Evolutionary conservation across 2,329 filamentous ascomycete genomes (phyloP), one percentile per base, ranked within the genome.

Genomic region (Alternaria postmessia): DNA sequence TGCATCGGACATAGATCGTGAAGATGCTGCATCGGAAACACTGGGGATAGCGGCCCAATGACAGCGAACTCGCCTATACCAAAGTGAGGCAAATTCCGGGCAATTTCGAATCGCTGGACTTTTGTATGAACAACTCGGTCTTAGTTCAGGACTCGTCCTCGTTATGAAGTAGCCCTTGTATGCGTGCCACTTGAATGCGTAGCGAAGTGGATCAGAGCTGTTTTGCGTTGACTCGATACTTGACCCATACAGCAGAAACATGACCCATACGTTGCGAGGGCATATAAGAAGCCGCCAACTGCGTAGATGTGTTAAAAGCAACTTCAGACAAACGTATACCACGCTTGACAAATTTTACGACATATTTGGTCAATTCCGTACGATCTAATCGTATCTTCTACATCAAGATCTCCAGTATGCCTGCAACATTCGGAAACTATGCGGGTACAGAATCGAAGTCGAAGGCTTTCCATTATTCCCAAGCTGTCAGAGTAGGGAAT

Each of bases 401-500:
- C 16, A 4, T 26, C 3, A 24, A 36, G 14, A 26, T 8, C 46
- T 26, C 36, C 14, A 38, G 3, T 12, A 49, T 49, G 14, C 42
- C 22, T 44, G 14, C 32, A 38, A 49, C 14, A n/a, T 48, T 58
- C 28, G 48, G 51, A 43, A 61, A 58, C 28, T 61, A 61, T n/a
- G 32, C 54, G 14, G 54, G 47, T 18, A 61, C 34, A 20, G 56
- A 63, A 39, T 41, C 51, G 30, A 64, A 61, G 4, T 57, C 48
- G 9, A 42, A 67, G 20, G 43, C 56, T 22, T 54, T 53, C 32
- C 56, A 57, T 20, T 67, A 65, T 32, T 66, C 61, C 30, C 64
- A 64, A 48, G 61, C 63, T 12, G 57, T 64, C 28, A 59, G 47
- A 22, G n/a, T 66, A 14, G 61, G 63, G 9, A 49, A 62, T 26